phyloP scores from a whole-genome alignment of 2,329 filamentous ascomycete species.

The Penicillium concentricum region DNA sequence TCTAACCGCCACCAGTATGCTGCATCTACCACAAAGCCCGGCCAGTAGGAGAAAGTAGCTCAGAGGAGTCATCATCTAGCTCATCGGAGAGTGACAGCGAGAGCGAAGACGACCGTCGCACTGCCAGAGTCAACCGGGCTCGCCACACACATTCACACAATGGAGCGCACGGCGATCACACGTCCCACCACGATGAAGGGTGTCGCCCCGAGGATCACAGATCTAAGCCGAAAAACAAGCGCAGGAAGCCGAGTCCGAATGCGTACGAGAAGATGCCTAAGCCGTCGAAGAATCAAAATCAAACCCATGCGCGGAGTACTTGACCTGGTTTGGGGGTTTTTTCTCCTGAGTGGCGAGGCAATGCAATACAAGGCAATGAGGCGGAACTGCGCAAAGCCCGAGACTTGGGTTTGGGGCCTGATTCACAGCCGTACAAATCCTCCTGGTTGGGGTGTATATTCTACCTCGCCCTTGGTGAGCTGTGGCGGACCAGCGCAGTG shows the following conservation, averaged over 20 bases:
- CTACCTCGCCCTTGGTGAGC: background rate
- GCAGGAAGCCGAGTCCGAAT: slow-evolving; percentile 45
- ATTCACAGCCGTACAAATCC: background rate
- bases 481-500: background rate
- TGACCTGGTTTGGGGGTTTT: background rate
- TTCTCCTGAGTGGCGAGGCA: background rate
- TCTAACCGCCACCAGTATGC: slow-evolving; percentile 66
- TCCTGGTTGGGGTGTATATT: background rate
- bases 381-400: too few species aligned
- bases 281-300: slow-evolving; percentile 18
- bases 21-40: slow-evolving; percentile 95
- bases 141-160: slow-evolving; percentile 17
- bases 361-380: background rate
- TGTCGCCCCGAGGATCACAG: slow-evolving; percentile 16
- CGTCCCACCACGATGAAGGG: slow-evolving; percentile 19
- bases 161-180: slow-evolving; percentile 19
- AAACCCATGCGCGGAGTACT: slow-evolving; percentile 9
- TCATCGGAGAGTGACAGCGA: slow-evolving; percentile 53
- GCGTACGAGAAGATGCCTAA: slow-evolving; percentile 50
- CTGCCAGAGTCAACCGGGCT: background rate
- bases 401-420: background rate
- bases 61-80: slow-evolving; percentile 52
- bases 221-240: slow-evolving; percentile 24
- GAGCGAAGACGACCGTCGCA: slow-evolving; percentile 31
- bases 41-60: slow-evolving; percentile 75